Percentiles rank a stretch among this genome's conserved stretches.
Evolutionary conservation across 192 early-diverging fungal species (phyloP).

Genomic region (Coemansia guatemalensis): DNA sequence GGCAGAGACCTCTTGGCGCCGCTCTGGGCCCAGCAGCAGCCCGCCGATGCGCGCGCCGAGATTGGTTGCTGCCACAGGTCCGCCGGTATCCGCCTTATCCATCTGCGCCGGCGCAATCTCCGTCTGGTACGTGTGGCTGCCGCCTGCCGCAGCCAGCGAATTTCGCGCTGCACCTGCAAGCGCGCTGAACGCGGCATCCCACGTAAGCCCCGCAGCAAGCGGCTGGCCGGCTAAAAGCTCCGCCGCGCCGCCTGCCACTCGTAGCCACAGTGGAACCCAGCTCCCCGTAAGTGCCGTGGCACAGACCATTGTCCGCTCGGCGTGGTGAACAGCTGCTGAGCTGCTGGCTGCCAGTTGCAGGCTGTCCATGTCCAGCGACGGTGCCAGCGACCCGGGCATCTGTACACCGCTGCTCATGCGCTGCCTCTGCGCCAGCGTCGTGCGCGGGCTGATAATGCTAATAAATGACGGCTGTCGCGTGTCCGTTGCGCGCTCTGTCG

Average conservation of each 20-base stretch:
- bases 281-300: constrained; percentile 15
- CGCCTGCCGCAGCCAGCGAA: neutral
- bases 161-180: neutral
- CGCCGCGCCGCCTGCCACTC: constrained; percentile 10
- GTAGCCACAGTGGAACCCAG: constrained; percentile 41
- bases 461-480: constrained; percentile 31
- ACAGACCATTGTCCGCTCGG: neutral
- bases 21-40: constrained; percentile 25
- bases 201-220: neutral
- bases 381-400: constrained; percentile 35
- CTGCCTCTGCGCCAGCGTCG: neutral
- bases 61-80: neutral
- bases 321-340: neutral
- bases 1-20: neutral
- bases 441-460: constrained; percentile 43
- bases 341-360: constrained; percentile 12
- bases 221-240: constrained; percentile 10
- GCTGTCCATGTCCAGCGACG: constrained; percentile 24
- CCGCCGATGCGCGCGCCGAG: constrained; percentile 46
- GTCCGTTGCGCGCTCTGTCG: constrained; percentile 6
- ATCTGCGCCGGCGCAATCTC: neutral
- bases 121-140: neutral
- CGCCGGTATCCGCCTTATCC: neutral
- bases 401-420: neutral
- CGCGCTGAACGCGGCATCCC: constrained; percentile 5